These are phyloP conservation scores for Lolium rigidum DNA, from an alignment of 176 grass and related monocot genomes.

Conservation along the genomic window DNA sequence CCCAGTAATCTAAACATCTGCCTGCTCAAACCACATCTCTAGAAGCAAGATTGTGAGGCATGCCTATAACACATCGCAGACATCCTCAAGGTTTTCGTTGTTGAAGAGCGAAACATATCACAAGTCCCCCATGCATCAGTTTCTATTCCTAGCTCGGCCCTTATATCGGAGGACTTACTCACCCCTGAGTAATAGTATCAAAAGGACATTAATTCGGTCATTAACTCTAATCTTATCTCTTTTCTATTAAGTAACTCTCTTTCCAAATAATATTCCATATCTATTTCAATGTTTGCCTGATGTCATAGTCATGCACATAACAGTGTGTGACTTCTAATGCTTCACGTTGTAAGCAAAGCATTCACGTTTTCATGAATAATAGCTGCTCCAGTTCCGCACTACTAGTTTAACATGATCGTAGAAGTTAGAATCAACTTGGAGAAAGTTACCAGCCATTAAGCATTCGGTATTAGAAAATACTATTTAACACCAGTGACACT, in stretches of 20 bases:
- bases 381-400: background rate
- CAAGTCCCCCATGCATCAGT: background rate
- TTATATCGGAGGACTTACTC: background rate
- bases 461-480: background rate
- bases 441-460: background rate
- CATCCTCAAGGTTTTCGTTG: background rate
- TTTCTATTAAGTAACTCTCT: background rate
- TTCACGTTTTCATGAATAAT: background rate
- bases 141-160: background rate
- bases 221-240: background rate
- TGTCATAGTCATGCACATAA: background rate
- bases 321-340: background rate
- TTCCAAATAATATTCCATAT: background rate
- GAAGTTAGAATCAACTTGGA: background rate
- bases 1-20: background rate
- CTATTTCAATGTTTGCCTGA: background rate
- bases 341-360: constrained; percentile 6
- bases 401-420: background rate
- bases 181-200: background rate
- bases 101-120: background rate
- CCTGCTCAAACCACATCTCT: background rate
- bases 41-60: background rate
- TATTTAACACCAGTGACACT: background rate
- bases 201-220: background rate
- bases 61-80: background rate